These are phyloP conservation scores for Leccinum arenicola DNA, from an alignment of 768 basidiomycete genomes.

Conservation along the genomic window DNA sequence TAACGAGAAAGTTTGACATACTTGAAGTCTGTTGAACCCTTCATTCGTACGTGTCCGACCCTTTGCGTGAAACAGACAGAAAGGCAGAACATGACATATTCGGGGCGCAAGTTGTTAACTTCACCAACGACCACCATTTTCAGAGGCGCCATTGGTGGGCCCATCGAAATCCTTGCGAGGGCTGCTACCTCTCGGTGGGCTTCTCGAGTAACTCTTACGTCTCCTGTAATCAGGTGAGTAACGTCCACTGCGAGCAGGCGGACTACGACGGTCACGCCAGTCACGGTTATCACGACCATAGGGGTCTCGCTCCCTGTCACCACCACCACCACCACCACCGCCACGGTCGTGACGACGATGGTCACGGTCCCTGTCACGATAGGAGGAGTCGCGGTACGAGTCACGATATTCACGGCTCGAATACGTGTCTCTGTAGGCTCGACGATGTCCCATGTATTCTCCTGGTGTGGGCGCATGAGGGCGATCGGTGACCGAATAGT, in stretches of 20 bases:
- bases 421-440: conserved; percentile 47
- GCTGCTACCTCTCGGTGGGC: conserved; percentile 73
- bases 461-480: conserved; percentile 97
- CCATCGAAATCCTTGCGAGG: conserved; percentile 50
- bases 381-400: conserved; percentile 38
- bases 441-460: conserved; percentile 94
- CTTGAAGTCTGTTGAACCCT: conserved; percentile 45
- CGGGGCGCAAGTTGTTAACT: conserved; percentile 23
- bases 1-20: conserved; percentile 50
- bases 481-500: conserved; percentile 91
- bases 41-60: conserved; percentile 42
- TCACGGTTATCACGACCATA: conserved; percentile 72
- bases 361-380: conserved; percentile 49
- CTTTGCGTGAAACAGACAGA: conserved; percentile 32
- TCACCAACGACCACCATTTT: conserved; percentile 61
- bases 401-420: conserved; percentile 45
- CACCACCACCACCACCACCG: not conserved
- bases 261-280: conserved; percentile 81
- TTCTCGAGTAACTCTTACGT: conserved; percentile 76
- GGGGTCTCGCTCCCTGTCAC: conserved; percentile 52
- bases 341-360: conserved; percentile 35
- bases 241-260: conserved; percentile 60
- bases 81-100: conserved; percentile 27
- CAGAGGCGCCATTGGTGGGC: conserved; percentile 38
- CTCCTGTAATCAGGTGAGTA: conserved; percentile 78